Evolutionary conservation across 2,329 filamentous ascomycete genomes (phyloP), one percentile per base, ranked within the genome.

Genomic region (Cladophialophora psammophila): DNA sequence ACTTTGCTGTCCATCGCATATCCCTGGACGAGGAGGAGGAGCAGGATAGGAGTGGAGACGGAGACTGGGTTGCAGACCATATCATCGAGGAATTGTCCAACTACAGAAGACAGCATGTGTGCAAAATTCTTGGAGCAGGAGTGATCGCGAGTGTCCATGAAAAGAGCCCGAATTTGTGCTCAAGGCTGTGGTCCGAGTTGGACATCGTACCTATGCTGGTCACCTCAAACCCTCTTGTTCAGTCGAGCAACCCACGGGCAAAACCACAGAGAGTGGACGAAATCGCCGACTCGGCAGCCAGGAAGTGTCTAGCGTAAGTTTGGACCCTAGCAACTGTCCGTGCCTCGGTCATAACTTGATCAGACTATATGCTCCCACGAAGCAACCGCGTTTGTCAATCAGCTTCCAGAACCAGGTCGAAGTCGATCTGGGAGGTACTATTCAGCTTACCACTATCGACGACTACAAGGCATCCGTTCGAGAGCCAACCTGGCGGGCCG

Each of bases 261-360:
- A 68, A 32, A 85, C 83, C 80, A 84, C 31, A 58, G 75, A 80
- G 84, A n/a, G 84, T 93, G 4, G 92, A 94, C 73, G 92, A 95
- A 76, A 89, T 93, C 76, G 91, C 92, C 1, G 92, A 94, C 75
- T 91, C 90, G 0, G 91, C 94, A 86, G 90, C 89, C 1, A 85
- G 92, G 68, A 94, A 93, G 80, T 92, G 90, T 76, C 85, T 93
- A 69, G 86, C 89, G 89, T 91, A 78, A 78, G 85, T 79, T 20
- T 36, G n/a, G 8, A 32, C 32, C 3, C 7, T 52, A 18, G 61
- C 66, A 52, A 6, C 2, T 8, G 63, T 59, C 31, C 38, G 15
- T n/a, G 20, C 32, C 52, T 5, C 13, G 10, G 50, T n/a, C 10
- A 35, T 68, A 38, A 60, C 58, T 57, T 50, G 13, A 9, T 40